Conservation (phyloP, 257 asterid genomes). For the Dorcoceras hygrometricum region DNA sequence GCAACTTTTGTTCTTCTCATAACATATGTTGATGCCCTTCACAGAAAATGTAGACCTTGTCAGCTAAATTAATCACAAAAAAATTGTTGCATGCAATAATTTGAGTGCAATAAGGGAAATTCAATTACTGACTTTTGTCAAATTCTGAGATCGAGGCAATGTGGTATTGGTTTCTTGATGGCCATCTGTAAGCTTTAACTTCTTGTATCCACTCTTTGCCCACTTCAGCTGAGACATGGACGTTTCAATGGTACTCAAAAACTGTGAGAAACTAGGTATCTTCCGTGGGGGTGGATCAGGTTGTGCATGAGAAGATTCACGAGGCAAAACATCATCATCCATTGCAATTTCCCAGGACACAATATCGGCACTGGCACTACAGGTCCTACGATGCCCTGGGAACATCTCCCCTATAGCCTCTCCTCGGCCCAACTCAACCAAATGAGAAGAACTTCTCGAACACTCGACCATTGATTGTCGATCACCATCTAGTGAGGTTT, state of each 20-base stretch:
- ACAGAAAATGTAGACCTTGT: conserved; percentile 21
- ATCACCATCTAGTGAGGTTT: conserved; percentile 31
- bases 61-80: conserved; percentile 3
- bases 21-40: conserved; percentile 55
- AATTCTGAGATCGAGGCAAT: conserved; percentile 54
- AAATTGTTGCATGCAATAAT: background rate
- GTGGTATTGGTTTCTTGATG: conserved; percentile 45
- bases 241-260: conserved; percentile 67
- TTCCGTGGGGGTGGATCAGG: conserved; percentile 56
- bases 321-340: conserved; percentile 39
- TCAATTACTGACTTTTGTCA: conserved; percentile 49
- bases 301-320: conserved; percentile 36
- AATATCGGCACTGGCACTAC: conserved; percentile 93
- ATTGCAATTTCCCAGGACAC: conserved; percentile 68
- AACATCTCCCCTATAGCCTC: conserved; percentile 50
- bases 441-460: conserved; percentile 50
- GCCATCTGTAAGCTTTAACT: conserved; percentile 50
- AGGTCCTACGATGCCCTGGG: conserved; percentile 82
- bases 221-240: conserved; percentile 65
- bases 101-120: conserved; percentile 11
- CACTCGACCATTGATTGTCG: conserved; percentile 29
- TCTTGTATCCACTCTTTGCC: conserved; percentile 76
- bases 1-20: conserved; percentile 67
- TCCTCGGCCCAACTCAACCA: conserved; percentile 43
- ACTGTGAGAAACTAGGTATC: conserved; percentile 74